These are phyloP conservation scores for Euphrasia arctica DNA, from an alignment of 305 asterid species.

Conservation along the genomic window DNA sequence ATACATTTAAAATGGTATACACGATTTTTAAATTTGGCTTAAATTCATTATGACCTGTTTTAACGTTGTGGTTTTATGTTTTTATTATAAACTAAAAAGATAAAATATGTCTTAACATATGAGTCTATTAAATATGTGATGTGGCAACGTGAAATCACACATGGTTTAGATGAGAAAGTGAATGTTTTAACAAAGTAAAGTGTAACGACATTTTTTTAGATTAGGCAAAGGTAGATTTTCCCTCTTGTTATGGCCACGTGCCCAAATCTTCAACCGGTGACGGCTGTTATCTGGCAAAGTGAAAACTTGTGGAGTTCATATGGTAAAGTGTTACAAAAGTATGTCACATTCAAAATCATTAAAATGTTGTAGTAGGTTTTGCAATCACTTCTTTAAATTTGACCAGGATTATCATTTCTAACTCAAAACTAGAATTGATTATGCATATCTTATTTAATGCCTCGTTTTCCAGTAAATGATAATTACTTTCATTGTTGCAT, in stretches of 20 bases:
- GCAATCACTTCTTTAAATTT: slow-evolving; percentile 21
- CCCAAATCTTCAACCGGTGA: neutral
- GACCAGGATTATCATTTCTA: slow-evolving; percentile 14
- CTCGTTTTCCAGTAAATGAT: slow-evolving; percentile 19
- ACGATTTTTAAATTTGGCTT: neutral
- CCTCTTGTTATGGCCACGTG: neutral
- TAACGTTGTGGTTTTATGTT: neutral
- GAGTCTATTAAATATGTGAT: too few species aligned
- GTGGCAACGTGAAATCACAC: neutral
- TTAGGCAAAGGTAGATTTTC: neutral
- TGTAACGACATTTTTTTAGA: neutral
- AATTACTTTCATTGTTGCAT: slow-evolving; percentile 29
- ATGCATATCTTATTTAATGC: slow-evolving; percentile 14
- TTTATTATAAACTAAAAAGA: too few species aligned
- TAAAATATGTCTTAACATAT: neutral
- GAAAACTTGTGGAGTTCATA: too few species aligned
- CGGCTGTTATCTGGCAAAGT: too few species aligned
- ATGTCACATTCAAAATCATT: neutral
- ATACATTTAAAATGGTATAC: neutral
- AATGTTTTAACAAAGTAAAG: neutral
- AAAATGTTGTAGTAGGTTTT: slow-evolving; percentile 21
- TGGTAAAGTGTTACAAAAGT: too few species aligned
- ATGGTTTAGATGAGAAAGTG: neutral
- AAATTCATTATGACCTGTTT: neutral
- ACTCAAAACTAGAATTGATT: slow-evolving; percentile 19